A percentile compares a stretch with the other conserved stretches of the same genome.
These are phyloP conservation scores for Pichia californica DNA, from an alignment of 805 yeast species.

Conservation along the genomic window DNA sequence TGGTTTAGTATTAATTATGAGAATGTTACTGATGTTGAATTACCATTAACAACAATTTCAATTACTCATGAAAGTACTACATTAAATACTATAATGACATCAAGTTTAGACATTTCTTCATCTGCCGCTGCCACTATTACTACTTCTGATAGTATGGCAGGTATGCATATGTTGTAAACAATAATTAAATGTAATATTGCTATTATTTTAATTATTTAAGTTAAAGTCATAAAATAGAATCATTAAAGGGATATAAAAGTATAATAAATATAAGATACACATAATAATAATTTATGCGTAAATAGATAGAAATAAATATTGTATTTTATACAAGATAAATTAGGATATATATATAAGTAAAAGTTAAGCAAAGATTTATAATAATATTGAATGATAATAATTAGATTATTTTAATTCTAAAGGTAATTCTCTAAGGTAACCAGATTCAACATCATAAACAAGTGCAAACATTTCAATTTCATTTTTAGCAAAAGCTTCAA, in stretches of 20 bases:
- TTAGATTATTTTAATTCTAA: too few relatives aligned
- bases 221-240: too few relatives aligned
- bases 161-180: not conserved
- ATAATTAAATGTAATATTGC: not conserved
- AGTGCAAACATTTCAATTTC: slow-evolving; percentile 76
- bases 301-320: not conserved
- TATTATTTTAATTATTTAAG: too few relatives aligned
- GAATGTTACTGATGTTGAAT: slow-evolving; percentile 1
- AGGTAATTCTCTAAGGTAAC: slow-evolving; percentile 41
- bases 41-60: not conserved
- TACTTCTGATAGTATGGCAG: not conserved
- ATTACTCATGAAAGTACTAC: not conserved
- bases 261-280: not conserved
- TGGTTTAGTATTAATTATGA: slow-evolving; percentile 3
- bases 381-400: too few relatives aligned
- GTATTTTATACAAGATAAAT: not conserved
- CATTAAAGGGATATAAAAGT: not conserved
- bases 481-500: slow-evolving; percentile 53
- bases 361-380: not conserved
- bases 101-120: not conserved
- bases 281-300: too few relatives aligned
- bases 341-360: not conserved
- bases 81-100: not conserved
- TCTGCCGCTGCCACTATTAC: not conserved
- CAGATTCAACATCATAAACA: slow-evolving; percentile 77